Conservation (phyloP, 768 basidiomycete species). For the Boletus rubroflammeus region DNA sequence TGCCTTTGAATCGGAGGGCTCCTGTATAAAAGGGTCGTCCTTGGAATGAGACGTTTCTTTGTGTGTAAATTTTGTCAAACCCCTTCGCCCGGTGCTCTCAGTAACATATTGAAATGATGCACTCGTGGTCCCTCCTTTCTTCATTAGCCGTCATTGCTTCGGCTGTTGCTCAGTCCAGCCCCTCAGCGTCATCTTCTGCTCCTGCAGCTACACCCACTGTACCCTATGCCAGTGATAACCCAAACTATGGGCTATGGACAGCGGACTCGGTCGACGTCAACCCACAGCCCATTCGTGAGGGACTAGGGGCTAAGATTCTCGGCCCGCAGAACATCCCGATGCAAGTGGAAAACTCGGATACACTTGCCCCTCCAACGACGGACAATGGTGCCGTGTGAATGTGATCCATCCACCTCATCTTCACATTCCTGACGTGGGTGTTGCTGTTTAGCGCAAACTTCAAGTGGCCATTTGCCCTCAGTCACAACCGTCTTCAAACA, state of each 20-base stretch:
- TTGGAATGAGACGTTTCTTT: neutral
- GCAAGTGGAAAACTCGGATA: constrained; percentile 55
- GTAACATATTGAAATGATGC: constrained; percentile 17
- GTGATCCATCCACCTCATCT: neutral
- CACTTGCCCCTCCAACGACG: constrained; percentile 58
- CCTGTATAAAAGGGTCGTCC: constrained; percentile 23
- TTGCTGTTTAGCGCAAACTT: constrained; percentile 36
- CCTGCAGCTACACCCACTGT: constrained; percentile 40
- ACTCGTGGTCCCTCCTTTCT: constrained; percentile 30
- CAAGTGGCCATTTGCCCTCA: constrained; percentile 64
- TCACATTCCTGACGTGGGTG: neutral
- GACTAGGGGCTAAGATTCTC: constrained; percentile 44
- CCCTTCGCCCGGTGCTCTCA: constrained; percentile 11
- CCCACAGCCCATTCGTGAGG: constrained; percentile 44
- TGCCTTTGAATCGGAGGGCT: no score
- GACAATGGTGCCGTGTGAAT: constrained; percentile 51
- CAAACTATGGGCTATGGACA: constrained; percentile 45
- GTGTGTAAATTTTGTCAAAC: constrained; percentile 22
- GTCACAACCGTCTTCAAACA: constrained; percentile 54
- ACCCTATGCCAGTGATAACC: constrained; percentile 41
- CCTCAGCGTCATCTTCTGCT: constrained; percentile 26
- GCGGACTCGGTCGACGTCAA: constrained; percentile 16
- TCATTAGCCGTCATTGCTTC: constrained; percentile 19
- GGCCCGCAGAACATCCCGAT: constrained; percentile 57
- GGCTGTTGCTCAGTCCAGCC: constrained; percentile 13